These are phyloP conservation scores for Apiotrichum sp. DNA, from an alignment of 1,284 basidiomycete genomes.

Conservation along the genomic window DNA sequence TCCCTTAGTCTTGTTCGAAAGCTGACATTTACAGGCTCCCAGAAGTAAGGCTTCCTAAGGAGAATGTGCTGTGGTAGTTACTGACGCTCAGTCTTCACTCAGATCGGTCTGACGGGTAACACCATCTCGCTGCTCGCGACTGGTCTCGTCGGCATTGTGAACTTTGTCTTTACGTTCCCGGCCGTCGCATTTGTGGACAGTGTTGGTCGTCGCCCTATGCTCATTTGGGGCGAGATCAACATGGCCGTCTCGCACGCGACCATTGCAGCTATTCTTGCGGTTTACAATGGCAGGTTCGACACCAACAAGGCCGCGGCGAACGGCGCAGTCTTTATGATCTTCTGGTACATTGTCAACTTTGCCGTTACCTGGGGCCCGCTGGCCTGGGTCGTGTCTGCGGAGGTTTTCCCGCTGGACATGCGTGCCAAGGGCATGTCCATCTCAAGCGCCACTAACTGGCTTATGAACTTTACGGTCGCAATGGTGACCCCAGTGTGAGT, in stretches of 20 bases:
- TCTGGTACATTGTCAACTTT: slow-evolving; percentile 20
- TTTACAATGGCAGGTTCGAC: slow-evolving; percentile 5
- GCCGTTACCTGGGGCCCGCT: slow-evolving; percentile 21
- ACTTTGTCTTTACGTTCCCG: slow-evolving; percentile 37
- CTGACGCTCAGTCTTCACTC: slow-evolving; percentile 26
- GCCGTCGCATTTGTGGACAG: slow-evolving; percentile 36
- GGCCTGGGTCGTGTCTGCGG: slow-evolving; percentile 22
- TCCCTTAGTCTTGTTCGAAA: too few species aligned
- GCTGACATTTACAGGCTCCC: too few species aligned
- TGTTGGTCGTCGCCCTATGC: slow-evolving; percentile 32
- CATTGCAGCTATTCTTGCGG: slow-evolving; percentile 51
- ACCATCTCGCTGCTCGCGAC: slow-evolving; percentile 34
- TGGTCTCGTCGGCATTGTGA: slow-evolving; percentile 39
- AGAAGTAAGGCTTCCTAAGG: too few species aligned
- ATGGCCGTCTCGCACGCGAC: slow-evolving; percentile 51
- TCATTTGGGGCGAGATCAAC: slow-evolving; percentile 10
- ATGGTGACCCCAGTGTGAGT: slow-evolving; percentile 12
- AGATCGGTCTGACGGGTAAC: slow-evolving; percentile 26
- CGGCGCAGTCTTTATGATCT: slow-evolving; percentile 1
- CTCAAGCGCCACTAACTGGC: slow-evolving; percentile 18
- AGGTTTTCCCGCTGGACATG: slow-evolving; percentile 21
- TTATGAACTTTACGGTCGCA: slow-evolving; percentile 21
- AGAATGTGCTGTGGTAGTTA: neutral
- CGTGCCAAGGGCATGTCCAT: slow-evolving; percentile 14
- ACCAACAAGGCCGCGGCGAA: slow-evolving; percentile 5